These are phyloP conservation scores for Colletotrichum euphorbiae DNA, from an alignment of 2,329 filamentous ascomycete genomes.

Conservation along the genomic window DNA sequence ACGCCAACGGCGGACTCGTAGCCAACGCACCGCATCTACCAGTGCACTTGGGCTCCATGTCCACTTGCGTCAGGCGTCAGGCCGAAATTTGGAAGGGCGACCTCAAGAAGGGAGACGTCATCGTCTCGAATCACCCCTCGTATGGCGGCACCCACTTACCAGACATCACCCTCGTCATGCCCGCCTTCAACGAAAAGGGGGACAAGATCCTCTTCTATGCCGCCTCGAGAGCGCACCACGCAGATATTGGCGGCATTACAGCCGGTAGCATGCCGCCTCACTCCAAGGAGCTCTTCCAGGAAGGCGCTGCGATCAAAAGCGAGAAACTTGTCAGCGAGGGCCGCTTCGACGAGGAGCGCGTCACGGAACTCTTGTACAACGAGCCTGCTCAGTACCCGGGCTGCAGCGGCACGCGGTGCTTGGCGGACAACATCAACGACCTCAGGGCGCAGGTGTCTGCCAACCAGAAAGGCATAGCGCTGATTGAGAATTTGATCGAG, in stretches of 20 bases:
- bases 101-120: slow-evolving; percentile 81
- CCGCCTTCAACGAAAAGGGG: slow-evolving; percentile 74
- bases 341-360: slow-evolving; percentile 81
- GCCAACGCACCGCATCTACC: slow-evolving; percentile 85
- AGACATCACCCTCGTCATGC: slow-evolving; percentile 84
- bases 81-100: slow-evolving; percentile 83
- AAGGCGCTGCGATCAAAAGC: slow-evolving; percentile 72
- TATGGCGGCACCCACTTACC: slow-evolving; percentile 86
- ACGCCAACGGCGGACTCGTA: slow-evolving; percentile 78
- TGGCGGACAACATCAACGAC: slow-evolving; percentile 86
- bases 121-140: slow-evolving; percentile 86
- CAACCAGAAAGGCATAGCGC: slow-evolving; percentile 86
- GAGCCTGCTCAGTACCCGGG: slow-evolving; percentile 81
- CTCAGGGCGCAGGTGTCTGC: slow-evolving; percentile 86
- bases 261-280: slow-evolving; percentile 86
- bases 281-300: slow-evolving; percentile 72
- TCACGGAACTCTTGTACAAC: slow-evolving; percentile 77
- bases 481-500: slow-evolving; percentile 79
- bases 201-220: slow-evolving; percentile 85
- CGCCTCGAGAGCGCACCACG: slow-evolving; percentile 82
- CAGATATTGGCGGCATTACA: slow-evolving; percentile 86
- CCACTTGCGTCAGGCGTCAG: slow-evolving; percentile 82
- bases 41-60: slow-evolving; percentile 86
- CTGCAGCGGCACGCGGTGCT: slow-evolving; percentile 81
- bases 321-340: slow-evolving; percentile 81